Evolutionary conservation across 2,329 filamentous ascomycete species (phyloP).

Genomic region (Alternaria consortialis): DNA sequence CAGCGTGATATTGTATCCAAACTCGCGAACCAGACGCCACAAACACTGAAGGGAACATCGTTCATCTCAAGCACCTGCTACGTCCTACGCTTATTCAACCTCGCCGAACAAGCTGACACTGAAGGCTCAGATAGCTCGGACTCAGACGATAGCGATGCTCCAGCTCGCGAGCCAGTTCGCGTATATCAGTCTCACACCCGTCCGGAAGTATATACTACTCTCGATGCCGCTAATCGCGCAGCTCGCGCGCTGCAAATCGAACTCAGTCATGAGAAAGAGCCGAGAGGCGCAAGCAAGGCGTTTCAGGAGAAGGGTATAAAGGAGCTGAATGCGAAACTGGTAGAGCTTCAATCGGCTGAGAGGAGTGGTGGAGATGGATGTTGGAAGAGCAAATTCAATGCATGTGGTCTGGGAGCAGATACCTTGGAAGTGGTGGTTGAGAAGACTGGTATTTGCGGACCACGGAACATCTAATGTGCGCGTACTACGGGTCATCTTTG

Average conservation of each 20-base stretch:
- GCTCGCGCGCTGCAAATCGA: slow-evolving; percentile 37
- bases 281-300: slow-evolving; percentile 1
- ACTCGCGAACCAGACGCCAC: slow-evolving; percentile 16
- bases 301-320: slow-evolving; percentile 29
- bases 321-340: slow-evolving; percentile 24
- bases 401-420: slow-evolving; percentile 23
- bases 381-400: slow-evolving; percentile 39
- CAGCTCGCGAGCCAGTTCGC: slow-evolving; percentile 4
- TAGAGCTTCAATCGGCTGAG: slow-evolving; percentile 11
- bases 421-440: slow-evolving; percentile 38
- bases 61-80: slow-evolving; percentile 34
- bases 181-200: slow-evolving; percentile 18
- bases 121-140: slow-evolving; percentile 3
- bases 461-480: slow-evolving; percentile 36
- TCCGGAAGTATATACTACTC: slow-evolving; percentile 34
- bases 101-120: slow-evolving; percentile 10
- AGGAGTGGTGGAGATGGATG: slow-evolving; percentile 16
- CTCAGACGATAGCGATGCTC: neutral
- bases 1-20: slow-evolving; percentile 22
- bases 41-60: slow-evolving; percentile 3
- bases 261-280: slow-evolving; percentile 31
- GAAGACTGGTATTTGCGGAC: slow-evolving; percentile 32
- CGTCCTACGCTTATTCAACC: slow-evolving; percentile 31
- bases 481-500: neutral
- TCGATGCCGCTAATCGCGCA: slow-evolving; percentile 36